These are phyloP conservation scores for Paramyrothecium sp. DNA, from an alignment of 2,329 filamentous ascomycete genomes.

Conservation along the genomic window DNA sequence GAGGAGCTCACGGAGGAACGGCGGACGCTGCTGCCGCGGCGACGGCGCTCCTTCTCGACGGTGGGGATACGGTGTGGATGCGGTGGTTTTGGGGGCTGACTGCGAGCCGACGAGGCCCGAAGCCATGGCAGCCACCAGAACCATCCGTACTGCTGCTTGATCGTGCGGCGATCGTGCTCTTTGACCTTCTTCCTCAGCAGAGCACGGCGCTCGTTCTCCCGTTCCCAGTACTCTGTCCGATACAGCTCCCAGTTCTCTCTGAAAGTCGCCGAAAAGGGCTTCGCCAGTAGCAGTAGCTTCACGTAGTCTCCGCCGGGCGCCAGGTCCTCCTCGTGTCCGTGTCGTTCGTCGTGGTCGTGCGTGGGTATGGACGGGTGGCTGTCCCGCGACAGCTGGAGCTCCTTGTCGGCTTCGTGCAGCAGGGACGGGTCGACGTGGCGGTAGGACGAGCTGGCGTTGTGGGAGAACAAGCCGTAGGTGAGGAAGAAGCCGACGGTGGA, in stretches of 20 bases:
- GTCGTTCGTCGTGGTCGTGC: slow-evolving; percentile 57
- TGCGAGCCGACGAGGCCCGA: slow-evolving; percentile 30
- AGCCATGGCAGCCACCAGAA: slow-evolving; percentile 84
- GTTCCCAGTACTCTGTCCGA: slow-evolving; percentile 92
- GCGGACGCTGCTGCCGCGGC: slow-evolving; percentile 51
- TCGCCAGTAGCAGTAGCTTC: slow-evolving; percentile 85
- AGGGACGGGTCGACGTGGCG: slow-evolving; percentile 70
- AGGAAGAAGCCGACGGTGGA: slow-evolving; percentile 75
- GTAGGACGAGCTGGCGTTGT: slow-evolving; percentile 67
- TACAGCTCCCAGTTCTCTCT: slow-evolving; percentile 97
- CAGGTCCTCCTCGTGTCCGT: slow-evolving; percentile 84
- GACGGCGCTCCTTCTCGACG: slow-evolving; percentile 45
- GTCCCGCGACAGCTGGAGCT: slow-evolving; percentile 47
- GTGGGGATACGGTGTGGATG: slow-evolving; percentile 39
- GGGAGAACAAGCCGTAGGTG: slow-evolving; percentile 71
- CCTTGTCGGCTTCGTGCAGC: slow-evolving; percentile 58
- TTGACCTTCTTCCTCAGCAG: slow-evolving; percentile 69
- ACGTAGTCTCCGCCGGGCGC: slow-evolving; percentile 88
- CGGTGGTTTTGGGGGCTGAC: slow-evolving; percentile 34
- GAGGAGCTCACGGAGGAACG: slow-evolving; percentile 51
- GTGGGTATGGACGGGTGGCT: slow-evolving; percentile 39
- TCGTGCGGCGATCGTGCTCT: slow-evolving; percentile 65
- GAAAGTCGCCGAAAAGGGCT: slow-evolving; percentile 92
- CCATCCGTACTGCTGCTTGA: slow-evolving; percentile 68
- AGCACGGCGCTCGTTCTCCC: slow-evolving; percentile 85